Percentiles rank a stretch among this genome's conserved stretches.
phyloP scores from a whole-genome alignment of 2,329 filamentous ascomycete genomes.

The Ascocoryne sarcoides region DNA sequence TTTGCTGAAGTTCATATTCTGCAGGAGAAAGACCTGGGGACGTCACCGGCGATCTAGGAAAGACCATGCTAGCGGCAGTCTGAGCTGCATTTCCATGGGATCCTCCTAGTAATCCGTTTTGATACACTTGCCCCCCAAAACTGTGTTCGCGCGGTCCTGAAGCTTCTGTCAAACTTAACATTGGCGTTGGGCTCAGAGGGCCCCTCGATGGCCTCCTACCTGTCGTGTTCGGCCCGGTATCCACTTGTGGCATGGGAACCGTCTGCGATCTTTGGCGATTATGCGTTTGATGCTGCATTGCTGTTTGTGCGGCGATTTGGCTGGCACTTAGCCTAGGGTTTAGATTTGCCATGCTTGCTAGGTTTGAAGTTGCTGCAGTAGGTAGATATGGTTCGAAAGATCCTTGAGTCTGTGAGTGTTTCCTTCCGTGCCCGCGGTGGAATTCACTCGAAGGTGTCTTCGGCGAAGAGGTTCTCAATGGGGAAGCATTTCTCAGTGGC shows the following conservation, averaged over 20 bases:
- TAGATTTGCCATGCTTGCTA: constrained; percentile 24
- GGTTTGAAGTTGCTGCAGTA: constrained; percentile 37
- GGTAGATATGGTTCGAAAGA: constrained; percentile 68
- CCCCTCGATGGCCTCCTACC: constrained; percentile 29
- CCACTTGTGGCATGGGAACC: constrained; percentile 44
- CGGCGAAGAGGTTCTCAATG: constrained; percentile 35
- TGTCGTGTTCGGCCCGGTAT: constrained; percentile 15
- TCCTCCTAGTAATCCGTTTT: constrained; percentile 53
- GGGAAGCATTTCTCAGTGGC: constrained; percentile 31
- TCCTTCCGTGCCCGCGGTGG: constrained; percentile 44
- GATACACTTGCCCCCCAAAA: constrained; percentile 42
- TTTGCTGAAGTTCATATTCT: constrained; percentile 25
- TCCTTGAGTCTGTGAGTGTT: constrained; percentile 65
- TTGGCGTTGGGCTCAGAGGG: constrained; percentile 52
- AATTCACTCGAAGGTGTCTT: constrained; percentile 27
- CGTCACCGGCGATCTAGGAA: constrained; percentile 42
- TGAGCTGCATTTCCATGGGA: constrained; percentile 57
- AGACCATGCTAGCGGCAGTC: constrained; percentile 64
- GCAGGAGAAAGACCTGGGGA: constrained; percentile 27
- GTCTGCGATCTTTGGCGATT: constrained; percentile 65
- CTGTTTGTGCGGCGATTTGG: constrained; percentile 72
- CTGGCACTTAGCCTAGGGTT: constrained; percentile 49
- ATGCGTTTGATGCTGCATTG: constrained; percentile 52
- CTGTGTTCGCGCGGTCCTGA: constrained; percentile 50
- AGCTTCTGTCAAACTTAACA: constrained; percentile 56